These are phyloP conservation scores for Zymoseptoria ardabiliae DNA, from an alignment of 2,329 filamentous ascomycete species.

Conservation along the genomic window DNA sequence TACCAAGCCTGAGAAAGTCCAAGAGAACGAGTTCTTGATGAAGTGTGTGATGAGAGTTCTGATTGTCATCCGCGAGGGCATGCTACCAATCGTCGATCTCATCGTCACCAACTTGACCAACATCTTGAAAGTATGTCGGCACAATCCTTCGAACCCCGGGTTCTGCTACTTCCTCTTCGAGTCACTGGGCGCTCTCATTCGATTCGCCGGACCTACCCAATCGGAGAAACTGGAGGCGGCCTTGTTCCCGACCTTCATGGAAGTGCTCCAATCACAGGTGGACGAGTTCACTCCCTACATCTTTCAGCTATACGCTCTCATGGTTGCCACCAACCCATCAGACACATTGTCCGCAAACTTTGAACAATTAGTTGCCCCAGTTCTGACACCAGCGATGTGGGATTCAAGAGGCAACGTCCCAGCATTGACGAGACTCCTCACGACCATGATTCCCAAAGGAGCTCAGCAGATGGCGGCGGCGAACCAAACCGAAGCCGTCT, in stretches of 20 bases:
- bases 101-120: slow-evolving; percentile 77
- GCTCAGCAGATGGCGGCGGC: slow-evolving; percentile 64
- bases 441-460: slow-evolving; percentile 74
- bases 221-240: slow-evolving; percentile 69
- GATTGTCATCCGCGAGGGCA: slow-evolving; percentile 82
- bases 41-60: slow-evolving; percentile 96
- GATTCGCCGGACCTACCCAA: slow-evolving; percentile 61
- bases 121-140: slow-evolving; percentile 85
- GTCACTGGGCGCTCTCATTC: slow-evolving; percentile 80
- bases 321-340: slow-evolving; percentile 77
- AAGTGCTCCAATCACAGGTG: slow-evolving; percentile 72
- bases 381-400: slow-evolving; percentile 80
- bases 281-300: slow-evolving; percentile 94
- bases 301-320: slow-evolving; percentile 87
- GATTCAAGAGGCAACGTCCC: slow-evolving; percentile 89
- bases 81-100: slow-evolving; percentile 64
- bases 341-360: slow-evolving; percentile 75
- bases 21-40: slow-evolving; percentile 99
- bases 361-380: slow-evolving; percentile 66
- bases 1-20: slow-evolving; percentile 78
- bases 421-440: slow-evolving; percentile 75
- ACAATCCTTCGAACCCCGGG: slow-evolving; percentile 91
- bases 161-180: slow-evolving; percentile 99
- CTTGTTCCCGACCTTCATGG: slow-evolving; percentile 76
- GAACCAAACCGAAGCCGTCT: slow-evolving; percentile 75